Base-by-base conservation (phyloP, 2,329 filamentous ascomycete species). In the Stemphylium lycopersici region DNA sequence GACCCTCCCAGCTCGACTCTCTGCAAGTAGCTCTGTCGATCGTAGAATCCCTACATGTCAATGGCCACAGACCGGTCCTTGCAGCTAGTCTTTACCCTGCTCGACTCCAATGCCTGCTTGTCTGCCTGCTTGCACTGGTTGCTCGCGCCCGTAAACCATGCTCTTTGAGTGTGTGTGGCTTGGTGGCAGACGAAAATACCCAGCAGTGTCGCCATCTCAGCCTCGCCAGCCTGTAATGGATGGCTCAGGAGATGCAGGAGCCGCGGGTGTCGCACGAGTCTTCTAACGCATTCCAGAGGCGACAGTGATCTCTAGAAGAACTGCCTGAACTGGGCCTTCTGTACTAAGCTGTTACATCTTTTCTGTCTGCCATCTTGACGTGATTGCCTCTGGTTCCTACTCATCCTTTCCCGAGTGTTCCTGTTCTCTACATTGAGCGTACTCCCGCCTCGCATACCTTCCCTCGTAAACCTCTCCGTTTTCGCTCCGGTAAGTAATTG, bases 61-160 rank as follows among this genome's bases (percentile, higher is more conserved):
- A 36, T 33, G 49, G 34, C 34, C 48, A 33, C 42, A 39, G 16
- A 24, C 42, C 34, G 50, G 45, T 29, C 40, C 34, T 52, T 58
- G 40, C 42, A 32, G 29, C 24, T 52, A 50, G 56, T 52, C 58
- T 31, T 45, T 39, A 41, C n/a, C 18, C 33, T 55, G 46, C 51
- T 52, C 33, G 52, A 48, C 48, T 37, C 52, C 56, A 20, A 60
- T 64, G 52, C 60, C 59, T 26, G 42, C 20, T 32, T n/a, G 8
- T 36, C 31, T 60, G 62, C 38, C 59, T 63, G 56, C 52, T 58
- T 39, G 47, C 44, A 47, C 57, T 52, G 44, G 50, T 38, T 58
- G 56, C 55, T 53, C 48, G 36, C 41, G 39, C 42, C 55, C 40
- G 55, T 47, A 43, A 42, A 12, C 48, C 33, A 50, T 49, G 47